Conservation (phyloP, 805 yeast genomes). For the Hanseniaspora occidentalis region DNA sequence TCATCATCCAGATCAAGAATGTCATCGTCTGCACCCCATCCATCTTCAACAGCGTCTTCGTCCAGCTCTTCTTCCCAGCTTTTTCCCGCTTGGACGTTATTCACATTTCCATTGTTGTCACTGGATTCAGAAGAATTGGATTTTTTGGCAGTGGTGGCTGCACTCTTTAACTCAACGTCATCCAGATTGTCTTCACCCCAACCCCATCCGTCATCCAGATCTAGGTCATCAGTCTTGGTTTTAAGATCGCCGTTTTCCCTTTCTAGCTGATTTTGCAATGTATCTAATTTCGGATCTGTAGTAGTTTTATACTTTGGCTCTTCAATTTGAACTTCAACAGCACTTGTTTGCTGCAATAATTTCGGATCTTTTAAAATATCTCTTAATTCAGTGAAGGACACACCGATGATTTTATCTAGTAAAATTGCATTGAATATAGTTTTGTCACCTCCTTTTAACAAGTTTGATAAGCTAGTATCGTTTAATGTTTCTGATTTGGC, state of each 20-base stretch:
- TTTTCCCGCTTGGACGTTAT: too few relatives aligned
- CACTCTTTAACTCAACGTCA: too few relatives aligned
- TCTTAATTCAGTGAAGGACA: neutral
- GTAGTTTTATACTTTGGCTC: too few relatives aligned
- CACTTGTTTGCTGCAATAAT: neutral
- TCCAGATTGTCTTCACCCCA: too few relatives aligned
- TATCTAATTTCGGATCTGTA: too few relatives aligned
- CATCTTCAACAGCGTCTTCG: too few relatives aligned
- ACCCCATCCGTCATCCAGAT: conserved; percentile 18
- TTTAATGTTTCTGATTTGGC: conserved; percentile 7
- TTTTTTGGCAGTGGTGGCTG: too few relatives aligned
- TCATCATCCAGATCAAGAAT: conserved; percentile 9
- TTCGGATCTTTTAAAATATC: conserved; percentile 4
- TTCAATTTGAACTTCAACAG: neutral
- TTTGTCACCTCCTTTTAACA: conserved; percentile 12
- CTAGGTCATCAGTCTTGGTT: conserved; percentile 8
- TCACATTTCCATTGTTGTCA: too few relatives aligned
- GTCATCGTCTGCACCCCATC: conserved; percentile 14
- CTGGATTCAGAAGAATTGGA: too few relatives aligned
- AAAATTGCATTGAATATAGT: conserved; percentile 14
- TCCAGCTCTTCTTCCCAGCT: too few relatives aligned
- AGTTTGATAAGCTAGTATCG: conserved; percentile 9
- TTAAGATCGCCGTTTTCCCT: neutral
- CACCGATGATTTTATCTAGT: conserved; percentile 13
- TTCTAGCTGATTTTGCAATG: neutral